A percentile compares a stretch with the other conserved stretches of the same genome.
phyloP scores from a whole-genome alignment of 2,329 filamentous ascomycete genomes.

The Neofusicoccum parvum region DNA sequence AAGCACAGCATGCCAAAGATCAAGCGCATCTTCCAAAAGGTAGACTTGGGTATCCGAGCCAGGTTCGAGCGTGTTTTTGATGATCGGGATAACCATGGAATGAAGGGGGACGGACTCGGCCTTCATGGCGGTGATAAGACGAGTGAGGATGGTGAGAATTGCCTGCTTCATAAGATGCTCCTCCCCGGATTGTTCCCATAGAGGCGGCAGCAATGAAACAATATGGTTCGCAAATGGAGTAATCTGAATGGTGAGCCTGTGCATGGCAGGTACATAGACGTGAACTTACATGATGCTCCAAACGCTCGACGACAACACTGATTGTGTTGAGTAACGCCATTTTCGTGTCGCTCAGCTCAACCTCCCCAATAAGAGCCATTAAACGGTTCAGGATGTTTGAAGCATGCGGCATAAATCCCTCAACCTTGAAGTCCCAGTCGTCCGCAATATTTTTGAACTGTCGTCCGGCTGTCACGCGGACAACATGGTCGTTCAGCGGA shows the following conservation, averaged over 20 bases:
- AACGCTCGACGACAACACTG: conserved; percentile 74
- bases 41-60: conserved; percentile 67
- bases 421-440: conserved; percentile 77
- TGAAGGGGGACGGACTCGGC: conserved; percentile 78
- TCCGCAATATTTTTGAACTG: conserved; percentile 80
- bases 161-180: conserved; percentile 93
- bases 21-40: conserved; percentile 86
- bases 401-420: conserved; percentile 76
- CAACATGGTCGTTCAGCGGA: conserved; percentile 82
- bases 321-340: conserved; percentile 88
- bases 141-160: conserved; percentile 81
- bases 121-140: conserved; percentile 84
- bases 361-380: conserved; percentile 76
- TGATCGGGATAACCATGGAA: conserved; percentile 75
- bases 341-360: conserved; percentile 84
- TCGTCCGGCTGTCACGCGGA: conserved; percentile 85
- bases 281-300: conserved; percentile 68
- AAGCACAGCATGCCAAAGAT: conserved; percentile 81
- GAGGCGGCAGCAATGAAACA: conserved; percentile 73
- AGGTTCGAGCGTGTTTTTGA: conserved; percentile 76
- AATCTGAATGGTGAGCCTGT: conserved; percentile 44
- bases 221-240: conserved; percentile 74
- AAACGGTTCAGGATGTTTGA: conserved; percentile 71
- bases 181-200: conserved; percentile 85
- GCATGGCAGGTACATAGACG: background rate